Conservation (phyloP, 2,329 filamentous ascomycete genomes). For the Bertia moriformis region DNA sequence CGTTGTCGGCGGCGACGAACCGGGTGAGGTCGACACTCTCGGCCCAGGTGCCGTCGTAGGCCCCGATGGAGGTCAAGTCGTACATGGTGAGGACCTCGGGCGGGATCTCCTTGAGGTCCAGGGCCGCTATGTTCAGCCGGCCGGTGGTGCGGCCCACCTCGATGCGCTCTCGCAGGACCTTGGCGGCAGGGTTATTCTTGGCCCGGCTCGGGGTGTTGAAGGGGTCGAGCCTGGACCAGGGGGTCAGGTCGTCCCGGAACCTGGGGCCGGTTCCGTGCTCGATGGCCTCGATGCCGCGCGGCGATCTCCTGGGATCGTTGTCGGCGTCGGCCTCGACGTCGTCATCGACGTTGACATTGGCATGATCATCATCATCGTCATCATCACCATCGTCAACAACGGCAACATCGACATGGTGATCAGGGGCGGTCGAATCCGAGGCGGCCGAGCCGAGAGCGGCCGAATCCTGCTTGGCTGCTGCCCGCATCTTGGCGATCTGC, state of each 20-base stretch:
- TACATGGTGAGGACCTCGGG: conserved; percentile 82
- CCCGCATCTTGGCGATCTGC: conserved; percentile 85
- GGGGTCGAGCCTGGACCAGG: conserved; percentile 43
- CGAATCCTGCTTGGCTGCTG: conserved; percentile 4
- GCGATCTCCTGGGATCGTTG: conserved; percentile 2
- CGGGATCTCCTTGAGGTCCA: conserved; percentile 68
- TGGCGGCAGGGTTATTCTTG: too few species aligned
- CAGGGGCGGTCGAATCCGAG: too few species aligned
- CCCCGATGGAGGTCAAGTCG: conserved; percentile 54
- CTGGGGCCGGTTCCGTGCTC: conserved; percentile 4
- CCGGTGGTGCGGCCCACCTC: conserved; percentile 63
- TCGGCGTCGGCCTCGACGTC: conserved; percentile 5
- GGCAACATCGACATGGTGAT: conserved; percentile 15
- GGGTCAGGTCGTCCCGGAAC: conserved; percentile 34
- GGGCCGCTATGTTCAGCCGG: conserved; percentile 72
- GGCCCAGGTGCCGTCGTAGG: conserved; percentile 61
- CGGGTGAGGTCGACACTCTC: conserved; percentile 78
- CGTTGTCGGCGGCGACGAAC: conserved; percentile 80
- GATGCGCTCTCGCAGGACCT: conserved; percentile 60
- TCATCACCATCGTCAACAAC: conserved; percentile 6
- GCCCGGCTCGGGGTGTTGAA: conserved; percentile 39
- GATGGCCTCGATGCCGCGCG: conserved; percentile 29
- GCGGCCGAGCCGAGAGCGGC: too few species aligned
- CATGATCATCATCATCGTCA: conserved; percentile 15
- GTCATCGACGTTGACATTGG: conserved; percentile 11